phyloP scores from a whole-genome alignment of 345 rosid species.

The Atalantia buxifolia region DNA sequence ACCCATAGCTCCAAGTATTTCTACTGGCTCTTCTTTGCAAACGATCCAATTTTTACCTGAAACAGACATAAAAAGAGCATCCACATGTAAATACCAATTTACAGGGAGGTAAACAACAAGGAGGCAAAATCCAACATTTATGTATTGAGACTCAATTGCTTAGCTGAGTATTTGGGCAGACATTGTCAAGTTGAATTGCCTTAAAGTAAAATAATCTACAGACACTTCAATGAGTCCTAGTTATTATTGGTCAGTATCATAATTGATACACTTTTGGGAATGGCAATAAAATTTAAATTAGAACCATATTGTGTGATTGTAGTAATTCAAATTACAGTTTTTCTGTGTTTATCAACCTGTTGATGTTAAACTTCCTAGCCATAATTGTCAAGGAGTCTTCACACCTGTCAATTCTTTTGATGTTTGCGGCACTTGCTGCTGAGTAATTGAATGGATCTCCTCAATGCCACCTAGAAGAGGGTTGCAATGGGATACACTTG shows the following conservation, averaged over 20 bases:
- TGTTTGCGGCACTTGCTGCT: neutral
- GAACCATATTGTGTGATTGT: neutral
- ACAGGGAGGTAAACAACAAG: neutral
- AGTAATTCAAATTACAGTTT: neutral
- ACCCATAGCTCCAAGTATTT: neutral
- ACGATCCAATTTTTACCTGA: neutral
- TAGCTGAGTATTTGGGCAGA: neutral
- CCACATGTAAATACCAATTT: neutral
- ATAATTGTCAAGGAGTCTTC: neutral
- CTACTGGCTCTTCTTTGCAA: slow-evolving; percentile 9
- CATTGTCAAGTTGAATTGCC: neutral
- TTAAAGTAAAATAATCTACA: neutral
- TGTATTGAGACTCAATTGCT: neutral
- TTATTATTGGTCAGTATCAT: neutral
- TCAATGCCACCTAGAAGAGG: neutral
- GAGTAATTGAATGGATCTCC: neutral
- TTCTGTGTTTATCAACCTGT: neutral
- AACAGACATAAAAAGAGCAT: neutral
- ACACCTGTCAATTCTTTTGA: neutral
- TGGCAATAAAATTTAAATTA: neutral
- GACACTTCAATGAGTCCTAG: neutral
- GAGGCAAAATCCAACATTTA: neutral
- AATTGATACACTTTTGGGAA: neutral
- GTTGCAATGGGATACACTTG: neutral
- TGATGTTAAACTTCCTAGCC: neutral